These are phyloP conservation scores for Xerocomellus intermedius DNA, from an alignment of 768 basidiomycete genomes.

Conservation along the genomic window DNA sequence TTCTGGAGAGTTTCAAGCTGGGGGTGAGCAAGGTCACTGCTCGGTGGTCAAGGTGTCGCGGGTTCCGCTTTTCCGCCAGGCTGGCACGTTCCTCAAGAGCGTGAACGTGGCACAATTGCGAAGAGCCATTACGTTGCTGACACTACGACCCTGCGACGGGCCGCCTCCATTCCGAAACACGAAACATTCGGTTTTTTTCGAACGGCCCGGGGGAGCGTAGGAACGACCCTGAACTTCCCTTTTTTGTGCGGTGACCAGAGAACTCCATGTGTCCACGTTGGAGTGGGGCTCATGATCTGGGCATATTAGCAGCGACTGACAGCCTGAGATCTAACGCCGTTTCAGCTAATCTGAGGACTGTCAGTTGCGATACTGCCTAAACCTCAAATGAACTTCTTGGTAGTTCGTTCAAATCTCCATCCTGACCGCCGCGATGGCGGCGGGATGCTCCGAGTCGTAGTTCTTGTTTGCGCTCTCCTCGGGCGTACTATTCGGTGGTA, in stretches of 20 bases:
- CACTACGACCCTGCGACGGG: conserved; percentile 15
- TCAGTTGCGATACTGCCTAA: neutral
- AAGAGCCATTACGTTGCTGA: conserved; percentile 14
- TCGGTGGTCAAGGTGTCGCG: neutral
- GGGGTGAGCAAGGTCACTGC: neutral
- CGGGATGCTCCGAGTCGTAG: conserved; percentile 13
- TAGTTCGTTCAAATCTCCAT: conserved; percentile 18
- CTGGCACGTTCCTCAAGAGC: neutral
- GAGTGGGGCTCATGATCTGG: conserved; percentile 1
- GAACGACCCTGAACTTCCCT: conserved; percentile 9
- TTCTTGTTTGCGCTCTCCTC: conserved; percentile 22
- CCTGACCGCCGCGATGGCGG: conserved; percentile 27
- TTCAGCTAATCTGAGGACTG: conserved; percentile 16
- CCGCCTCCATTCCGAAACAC: conserved; percentile 1
- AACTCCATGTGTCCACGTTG: neutral
- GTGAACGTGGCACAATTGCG: conserved; percentile 6
- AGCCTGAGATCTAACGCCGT: conserved; percentile 15
- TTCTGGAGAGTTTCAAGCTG: neutral
- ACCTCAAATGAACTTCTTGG: conserved; percentile 5
- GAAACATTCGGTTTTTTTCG: neutral
- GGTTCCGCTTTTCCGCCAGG: conserved; percentile 2
- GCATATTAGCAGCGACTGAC: neutral
- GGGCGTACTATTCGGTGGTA: conserved; percentile 21
- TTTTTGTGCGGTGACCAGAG: conserved; percentile 9
- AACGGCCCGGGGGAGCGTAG: neutral